Evolutionary conservation across 805 yeast genomes (phyloP).

Genomic region (Lipomyces mesembrius): DNA sequence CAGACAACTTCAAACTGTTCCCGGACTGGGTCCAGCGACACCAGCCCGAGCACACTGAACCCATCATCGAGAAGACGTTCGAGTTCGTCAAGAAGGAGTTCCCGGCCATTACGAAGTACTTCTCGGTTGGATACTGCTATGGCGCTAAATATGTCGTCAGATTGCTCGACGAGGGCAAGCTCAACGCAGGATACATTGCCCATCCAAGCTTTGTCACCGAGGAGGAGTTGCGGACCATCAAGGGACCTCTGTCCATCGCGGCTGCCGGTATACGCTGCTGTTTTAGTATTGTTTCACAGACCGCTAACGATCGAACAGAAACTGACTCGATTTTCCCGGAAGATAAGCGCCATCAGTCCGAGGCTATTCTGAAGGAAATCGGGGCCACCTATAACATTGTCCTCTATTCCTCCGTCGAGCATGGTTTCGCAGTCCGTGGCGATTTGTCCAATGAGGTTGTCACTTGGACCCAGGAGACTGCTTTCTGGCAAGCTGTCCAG

Average conservation of each 20-base stretch:
- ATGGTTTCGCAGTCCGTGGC: constrained; percentile 83
- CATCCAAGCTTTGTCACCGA: constrained; percentile 73
- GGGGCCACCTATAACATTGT: constrained; percentile 63
- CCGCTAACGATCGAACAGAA: constrained; percentile 42
- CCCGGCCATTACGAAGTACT: constrained; percentile 50
- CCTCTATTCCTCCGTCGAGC: constrained; percentile 64
- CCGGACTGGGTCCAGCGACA: constrained; percentile 56
- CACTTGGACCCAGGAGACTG: constrained; percentile 69
- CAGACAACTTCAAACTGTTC: constrained; percentile 25
- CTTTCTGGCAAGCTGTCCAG: constrained; percentile 46
- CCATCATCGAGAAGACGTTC: constrained; percentile 56
- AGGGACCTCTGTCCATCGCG: constrained; percentile 67
- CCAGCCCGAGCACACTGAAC: constrained; percentile 49
- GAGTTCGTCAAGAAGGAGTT: constrained; percentile 47
- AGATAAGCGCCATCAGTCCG: constrained; percentile 67
- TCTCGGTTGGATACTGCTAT: constrained; percentile 71
- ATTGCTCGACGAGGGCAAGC: constrained; percentile 48
- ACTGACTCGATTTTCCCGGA: constrained; percentile 62
- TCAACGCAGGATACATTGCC: constrained; percentile 64
- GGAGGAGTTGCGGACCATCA: constrained; percentile 66
- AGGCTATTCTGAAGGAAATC: constrained; percentile 58
- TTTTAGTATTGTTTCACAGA: not conserved
- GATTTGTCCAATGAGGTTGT: constrained; percentile 60
- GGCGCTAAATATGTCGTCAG: constrained; percentile 70
- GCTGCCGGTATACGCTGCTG: constrained; percentile 56